phyloP scores from a whole-genome alignment of 2,329 filamentous ascomycete species.

The Endoconidiophora laricicola region DNA sequence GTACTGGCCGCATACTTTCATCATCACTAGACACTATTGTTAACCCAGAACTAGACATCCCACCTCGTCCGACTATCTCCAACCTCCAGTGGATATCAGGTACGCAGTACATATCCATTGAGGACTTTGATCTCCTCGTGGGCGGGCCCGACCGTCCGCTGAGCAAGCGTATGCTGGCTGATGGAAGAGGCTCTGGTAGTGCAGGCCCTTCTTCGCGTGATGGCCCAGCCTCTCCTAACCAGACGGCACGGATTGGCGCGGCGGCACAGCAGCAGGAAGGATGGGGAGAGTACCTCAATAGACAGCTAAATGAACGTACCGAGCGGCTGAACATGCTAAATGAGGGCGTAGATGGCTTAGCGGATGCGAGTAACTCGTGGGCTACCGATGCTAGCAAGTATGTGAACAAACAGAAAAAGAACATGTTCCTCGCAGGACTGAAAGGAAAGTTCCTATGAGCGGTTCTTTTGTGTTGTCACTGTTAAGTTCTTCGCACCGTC shows the following conservation, averaged over 20 bases:
- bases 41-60: slow-evolving; percentile 58
- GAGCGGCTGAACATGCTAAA: slow-evolving; percentile 71
- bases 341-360: slow-evolving; percentile 69
- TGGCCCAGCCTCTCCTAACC: slow-evolving; percentile 16
- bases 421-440: slow-evolving; percentile 54
- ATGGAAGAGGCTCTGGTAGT: slow-evolving; percentile 39
- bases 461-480: slow-evolving; percentile 12
- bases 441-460: slow-evolving; percentile 36
- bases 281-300: slow-evolving; percentile 65
- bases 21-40: slow-evolving; percentile 55
- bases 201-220: slow-evolving; percentile 17
- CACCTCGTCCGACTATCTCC: slow-evolving; percentile 78
- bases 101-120: slow-evolving; percentile 74
- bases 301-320: slow-evolving; percentile 78
- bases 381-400: slow-evolving; percentile 79
- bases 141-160: slow-evolving; percentile 76
- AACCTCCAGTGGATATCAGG: slow-evolving; percentile 94
- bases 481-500: background rate
- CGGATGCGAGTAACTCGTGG: slow-evolving; percentile 68
- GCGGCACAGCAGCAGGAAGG: slow-evolving; percentile 34
- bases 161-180: slow-evolving; percentile 74
- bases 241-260: slow-evolving; percentile 11
- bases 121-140: slow-evolving; percentile 80
- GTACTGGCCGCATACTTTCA: slow-evolving; percentile 47
- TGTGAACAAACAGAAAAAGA: slow-evolving; percentile 73